Base-by-base conservation (phyloP, 2,329 filamentous ascomycete species). In the Didymella glomerata region DNA sequence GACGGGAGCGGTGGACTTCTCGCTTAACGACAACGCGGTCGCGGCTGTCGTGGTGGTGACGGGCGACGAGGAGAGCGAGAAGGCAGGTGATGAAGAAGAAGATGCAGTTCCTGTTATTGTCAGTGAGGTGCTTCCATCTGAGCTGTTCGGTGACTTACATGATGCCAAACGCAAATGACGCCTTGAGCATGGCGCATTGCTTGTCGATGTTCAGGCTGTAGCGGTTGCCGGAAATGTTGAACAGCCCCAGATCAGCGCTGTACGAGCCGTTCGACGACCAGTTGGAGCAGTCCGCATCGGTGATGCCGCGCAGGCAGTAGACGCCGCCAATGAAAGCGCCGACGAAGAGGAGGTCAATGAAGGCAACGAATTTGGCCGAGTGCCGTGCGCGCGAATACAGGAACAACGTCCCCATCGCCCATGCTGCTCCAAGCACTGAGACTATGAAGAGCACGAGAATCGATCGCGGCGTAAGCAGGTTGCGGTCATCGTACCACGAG, bases 181-280 rank as follows among this genome's bases (percentile, higher is more conserved):
- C 90, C 85, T 97, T 98, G 72, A 97, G 86, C 92, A 97, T 95
- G 48, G 90, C 86, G 79, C 94, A 98, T 5, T 87, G 86, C 83
- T 94, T 94, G 77, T 91, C 84, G 36, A 88, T 77, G 52, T 84
- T 77, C 40, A 88, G 72, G 41, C 83, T 77, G 58, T 86, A 79
- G 9, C 70, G 70, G 55, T 78, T 83, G 34, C 84, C 76, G 28
- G 78, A 80, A 32, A 77, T 66, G 59, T 90, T 85, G 62, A 91
- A 85, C 13, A 84, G 80, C 13, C 89, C 89, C 42, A 93, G 81
- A 48, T 83, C 82, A 38, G 60, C 34, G 52, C 85, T 74, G 68
- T 84, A 84, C 76, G 87, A 87, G 47, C 80, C 78, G 50, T 79
- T 80, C 3, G 64, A 62, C 11, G 73, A 71, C 75, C 92, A 84